Evolutionary conservation across 495 filamentous ascomycete species (phyloP), one percentile per base, ranked within the genome.

Genomic region (Poronia punctata): DNA sequence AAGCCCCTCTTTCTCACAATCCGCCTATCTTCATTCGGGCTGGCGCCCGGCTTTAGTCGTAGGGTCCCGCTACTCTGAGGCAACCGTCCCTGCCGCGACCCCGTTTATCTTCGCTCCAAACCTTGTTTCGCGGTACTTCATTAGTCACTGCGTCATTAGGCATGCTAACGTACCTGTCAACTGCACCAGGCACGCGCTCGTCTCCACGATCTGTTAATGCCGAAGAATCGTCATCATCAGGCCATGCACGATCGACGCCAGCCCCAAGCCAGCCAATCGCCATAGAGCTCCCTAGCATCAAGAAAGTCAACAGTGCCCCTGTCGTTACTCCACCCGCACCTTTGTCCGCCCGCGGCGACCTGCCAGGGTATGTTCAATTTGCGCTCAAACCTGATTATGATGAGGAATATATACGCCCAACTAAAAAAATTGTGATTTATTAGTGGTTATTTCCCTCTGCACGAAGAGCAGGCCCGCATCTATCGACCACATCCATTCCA

Each of bases 401-500:
- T n/a, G n/a, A n/a, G n/a, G n/a, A n/a, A n/a, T n/a, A n/a, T n/a
- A n/a, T n/a, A n/a, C n/a, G n/a, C n/a, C n/a, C n/a, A n/a, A n/a
- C n/a, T n/a, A n/a, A n/a, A n/a, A n/a, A n/a, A n/a, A n/a, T n/a
- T n/a, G n/a, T n/a, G n/a, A n/a, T n/a, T 17, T 16, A 25, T 17
- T 37, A 74, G 71, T 45, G 70, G 62, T 12, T 75, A 73, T 50
- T 75, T 75, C 38, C 72, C 72, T 6, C 50, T 64, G 15, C 68
- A 72, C 57, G 71, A 72, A 41, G 65, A 71, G 17, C 56, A 60
- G 16, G 50, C 36, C 31, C 51, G 60, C 18, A 46, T 66, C 15
- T 60, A 54, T n/a, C 51, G 51, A 12, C 50, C 64, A 38, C 67
- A 67, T 35, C 64, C 65, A 4, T 69, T 71, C 48, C 53, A 61